phyloP scores from a whole-genome alignment of 768 basidiomycete species.

The Exidia glandulosa region DNA sequence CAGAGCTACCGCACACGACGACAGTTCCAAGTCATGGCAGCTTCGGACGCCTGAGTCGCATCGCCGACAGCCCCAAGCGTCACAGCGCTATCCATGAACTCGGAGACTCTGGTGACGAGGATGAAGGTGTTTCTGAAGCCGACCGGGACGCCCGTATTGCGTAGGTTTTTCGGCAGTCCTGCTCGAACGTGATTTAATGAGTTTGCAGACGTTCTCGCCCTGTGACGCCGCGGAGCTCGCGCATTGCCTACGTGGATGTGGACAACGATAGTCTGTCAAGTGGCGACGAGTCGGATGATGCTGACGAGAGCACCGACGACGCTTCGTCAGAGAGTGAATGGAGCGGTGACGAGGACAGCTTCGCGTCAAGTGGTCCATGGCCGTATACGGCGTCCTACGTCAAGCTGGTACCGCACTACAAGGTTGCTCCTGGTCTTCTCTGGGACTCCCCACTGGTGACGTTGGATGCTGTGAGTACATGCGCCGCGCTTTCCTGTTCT shows the following conservation, averaged over 20 bases:
- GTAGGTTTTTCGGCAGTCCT: conserved; percentile 32
- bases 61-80: conserved; percentile 4
- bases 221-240: conserved; percentile 18
- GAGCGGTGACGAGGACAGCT: conserved; percentile 35
- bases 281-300: conserved; percentile 73
- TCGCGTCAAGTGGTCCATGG: conserved; percentile 7
- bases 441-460: conserved; percentile 26
- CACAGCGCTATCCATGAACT: neutral
- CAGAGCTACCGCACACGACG: neutral
- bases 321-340: conserved; percentile 24
- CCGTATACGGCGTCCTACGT: neutral
- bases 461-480: neutral
- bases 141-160: conserved; percentile 64
- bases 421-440: conserved; percentile 30
- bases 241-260: conserved; percentile 18
- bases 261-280: conserved; percentile 46
- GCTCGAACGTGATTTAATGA: neutral
- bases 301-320: conserved; percentile 27
- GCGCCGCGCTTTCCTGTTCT: neutral
- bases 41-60: neutral
- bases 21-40: neutral
- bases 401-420: conserved; percentile 8
- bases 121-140: conserved; percentile 49
- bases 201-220: conserved; percentile 40
- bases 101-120: conserved; percentile 43